Evolutionary conservation across 495 filamentous ascomycete species (phyloP).

Genomic region (Penicillium odoratum): DNA sequence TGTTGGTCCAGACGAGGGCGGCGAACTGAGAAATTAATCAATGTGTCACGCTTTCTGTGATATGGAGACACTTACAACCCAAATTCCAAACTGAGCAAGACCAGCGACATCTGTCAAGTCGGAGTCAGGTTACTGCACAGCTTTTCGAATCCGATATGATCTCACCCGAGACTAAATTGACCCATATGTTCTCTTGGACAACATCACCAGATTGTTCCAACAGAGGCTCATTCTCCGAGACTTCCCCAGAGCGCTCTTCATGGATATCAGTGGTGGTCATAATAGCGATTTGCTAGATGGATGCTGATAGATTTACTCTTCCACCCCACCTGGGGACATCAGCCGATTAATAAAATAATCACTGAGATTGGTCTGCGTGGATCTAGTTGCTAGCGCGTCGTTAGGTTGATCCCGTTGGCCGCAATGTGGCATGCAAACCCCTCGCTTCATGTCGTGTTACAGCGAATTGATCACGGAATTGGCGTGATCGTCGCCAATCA

Average conservation of each 20-base stretch:
- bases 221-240: neutral
- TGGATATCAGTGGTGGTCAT: neutral
- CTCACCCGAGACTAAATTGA: constrained; percentile 65
- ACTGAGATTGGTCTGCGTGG: neutral
- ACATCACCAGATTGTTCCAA: neutral
- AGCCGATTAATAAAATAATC: neutral
- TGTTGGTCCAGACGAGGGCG: constrained; percentile 68
- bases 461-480: neutral
- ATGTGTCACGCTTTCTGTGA: neutral
- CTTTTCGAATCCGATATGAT: neutral
- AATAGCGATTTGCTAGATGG: neutral
- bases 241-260: neutral
- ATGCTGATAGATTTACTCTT: neutral
- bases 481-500: neutral
- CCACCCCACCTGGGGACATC: neutral
- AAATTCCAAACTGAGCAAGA: constrained; percentile 65
- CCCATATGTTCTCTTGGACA: neutral
- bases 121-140: neutral
- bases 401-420: neutral
- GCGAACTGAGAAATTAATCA: constrained; percentile 52
- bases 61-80: constrained; percentile 51
- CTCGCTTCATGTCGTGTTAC: neutral
- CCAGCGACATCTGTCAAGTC: constrained; percentile 59
- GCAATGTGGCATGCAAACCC: neutral
- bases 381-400: neutral